phyloP scores from a whole-genome alignment of 2,329 filamentous ascomycete genomes.

The Monosporascus ibericus region DNA sequence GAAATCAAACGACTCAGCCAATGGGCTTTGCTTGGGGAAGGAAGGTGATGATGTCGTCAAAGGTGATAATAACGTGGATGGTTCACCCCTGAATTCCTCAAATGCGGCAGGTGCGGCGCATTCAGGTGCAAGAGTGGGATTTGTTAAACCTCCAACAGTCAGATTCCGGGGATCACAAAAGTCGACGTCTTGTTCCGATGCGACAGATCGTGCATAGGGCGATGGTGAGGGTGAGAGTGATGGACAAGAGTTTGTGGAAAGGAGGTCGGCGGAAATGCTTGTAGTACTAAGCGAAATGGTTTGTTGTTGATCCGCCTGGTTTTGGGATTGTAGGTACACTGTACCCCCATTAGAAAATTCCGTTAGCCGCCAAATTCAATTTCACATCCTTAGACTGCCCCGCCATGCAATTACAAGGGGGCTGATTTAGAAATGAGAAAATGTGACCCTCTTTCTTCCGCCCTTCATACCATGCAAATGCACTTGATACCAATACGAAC shows the following conservation, averaged over 20 bases:
- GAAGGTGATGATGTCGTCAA: constrained; percentile 12
- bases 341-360: constrained; percentile 9
- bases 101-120: constrained; percentile 60
- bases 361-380: constrained; percentile 15
- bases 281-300: constrained; percentile 49
- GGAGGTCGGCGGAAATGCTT: constrained; percentile 60
- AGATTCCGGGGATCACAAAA: constrained; percentile 91
- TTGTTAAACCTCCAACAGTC: constrained; percentile 58
- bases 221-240: constrained; percentile 84
- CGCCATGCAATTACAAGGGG: not conserved
- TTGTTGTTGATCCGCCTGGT: constrained; percentile 36
- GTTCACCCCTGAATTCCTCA: constrained; percentile 52
- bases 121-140: constrained; percentile 48
- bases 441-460: not conserved
- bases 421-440: not conserved
- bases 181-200: constrained; percentile 67
- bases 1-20: constrained; percentile 47
- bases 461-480: not conserved
- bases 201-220: constrained; percentile 64
- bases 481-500: not conserved
- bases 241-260: constrained; percentile 71
- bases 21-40: constrained; percentile 41
- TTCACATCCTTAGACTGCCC: constrained; percentile 7
- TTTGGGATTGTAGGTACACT: constrained; percentile 31
- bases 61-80: not conserved